phyloP scores from a whole-genome alignment of 768 basidiomycete species.

The Boletus rubropictus region DNA sequence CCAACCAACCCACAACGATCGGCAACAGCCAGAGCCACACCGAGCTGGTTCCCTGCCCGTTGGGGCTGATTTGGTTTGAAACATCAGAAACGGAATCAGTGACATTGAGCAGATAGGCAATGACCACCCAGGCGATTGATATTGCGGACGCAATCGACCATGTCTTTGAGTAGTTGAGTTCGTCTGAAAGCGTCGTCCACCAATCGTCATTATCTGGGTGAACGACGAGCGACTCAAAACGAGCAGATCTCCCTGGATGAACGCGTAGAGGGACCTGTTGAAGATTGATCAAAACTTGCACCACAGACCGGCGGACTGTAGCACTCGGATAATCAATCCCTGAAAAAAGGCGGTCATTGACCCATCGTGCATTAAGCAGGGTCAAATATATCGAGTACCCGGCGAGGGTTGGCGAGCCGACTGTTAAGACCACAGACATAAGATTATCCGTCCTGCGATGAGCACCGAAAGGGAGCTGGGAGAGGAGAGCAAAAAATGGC shows the following conservation, averaged over 20 bases:
- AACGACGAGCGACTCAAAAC: conserved; percentile 38
- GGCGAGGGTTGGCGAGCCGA: conserved; percentile 42
- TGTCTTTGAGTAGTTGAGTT: conserved; percentile 35
- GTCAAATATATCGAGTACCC: conserved; percentile 42
- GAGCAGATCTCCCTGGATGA: conserved; percentile 19
- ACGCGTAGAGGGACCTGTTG: conserved; percentile 39
- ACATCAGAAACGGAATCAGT: conserved; percentile 15
- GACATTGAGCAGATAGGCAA: conserved; percentile 33
- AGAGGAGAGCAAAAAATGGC: conserved; percentile 44
- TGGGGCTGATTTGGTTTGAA: conserved; percentile 22
- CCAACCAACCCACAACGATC: conserved; percentile 37
- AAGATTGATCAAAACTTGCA: conserved; percentile 33
- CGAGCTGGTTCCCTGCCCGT: conserved; percentile 36
- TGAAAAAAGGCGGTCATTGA: conserved; percentile 30
- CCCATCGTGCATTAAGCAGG: conserved; percentile 41
- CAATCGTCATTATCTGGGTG: conserved; percentile 39
- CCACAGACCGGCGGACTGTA: conserved; percentile 17
- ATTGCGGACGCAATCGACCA: conserved; percentile 38
- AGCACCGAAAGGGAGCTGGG: conserved; percentile 46
- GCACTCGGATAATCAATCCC: conserved; percentile 24
- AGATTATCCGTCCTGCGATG: conserved; percentile 37
- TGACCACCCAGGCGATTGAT: conserved; percentile 40
- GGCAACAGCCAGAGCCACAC: conserved; percentile 43
- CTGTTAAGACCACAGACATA: conserved; percentile 36
- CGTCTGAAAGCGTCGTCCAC: conserved; percentile 33